phyloP scores from a whole-genome alignment of 83 land plant genomes.

The Isoetes engelmannii region DNA sequence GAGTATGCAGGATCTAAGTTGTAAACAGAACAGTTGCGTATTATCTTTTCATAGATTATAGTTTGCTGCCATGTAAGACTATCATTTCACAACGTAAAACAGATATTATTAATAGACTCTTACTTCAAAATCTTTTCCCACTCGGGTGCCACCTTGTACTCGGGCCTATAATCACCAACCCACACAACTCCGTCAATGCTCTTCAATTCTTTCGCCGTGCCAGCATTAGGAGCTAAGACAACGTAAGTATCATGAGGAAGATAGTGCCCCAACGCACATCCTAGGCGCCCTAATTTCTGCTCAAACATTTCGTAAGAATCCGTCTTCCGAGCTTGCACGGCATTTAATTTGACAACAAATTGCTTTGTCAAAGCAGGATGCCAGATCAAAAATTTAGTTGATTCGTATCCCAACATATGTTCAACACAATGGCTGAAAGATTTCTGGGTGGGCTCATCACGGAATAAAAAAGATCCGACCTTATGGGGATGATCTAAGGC shows the following conservation, averaged over 20 bases:
- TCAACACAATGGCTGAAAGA: no score
- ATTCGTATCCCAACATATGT: no score
- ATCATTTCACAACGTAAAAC: neutral
- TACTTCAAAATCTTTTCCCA: neutral
- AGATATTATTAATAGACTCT: neutral
- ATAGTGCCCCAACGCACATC: neutral
- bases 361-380: no score
- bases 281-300: neutral
- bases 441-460: no score
- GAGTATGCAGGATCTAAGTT: neutral
- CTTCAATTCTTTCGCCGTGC: neutral
- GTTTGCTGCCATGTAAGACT: neutral
- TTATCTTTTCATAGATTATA: neutral
- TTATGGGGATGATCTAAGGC: no score
- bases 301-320: no score
- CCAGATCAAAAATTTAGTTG: no score
- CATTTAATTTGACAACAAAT: no score
- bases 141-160: neutral
- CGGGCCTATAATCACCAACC: conserved; percentile 6
- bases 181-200: neutral
- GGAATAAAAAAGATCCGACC: no score
- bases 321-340: no score
- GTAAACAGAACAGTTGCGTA: neutral
- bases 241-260: neutral
- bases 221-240: neutral